Percentiles rank a stretch among this genome's conserved stretches.
phyloP scores from a whole-genome alignment of 2,329 filamentous ascomycete genomes.

The Epicoccum nigrum region DNA sequence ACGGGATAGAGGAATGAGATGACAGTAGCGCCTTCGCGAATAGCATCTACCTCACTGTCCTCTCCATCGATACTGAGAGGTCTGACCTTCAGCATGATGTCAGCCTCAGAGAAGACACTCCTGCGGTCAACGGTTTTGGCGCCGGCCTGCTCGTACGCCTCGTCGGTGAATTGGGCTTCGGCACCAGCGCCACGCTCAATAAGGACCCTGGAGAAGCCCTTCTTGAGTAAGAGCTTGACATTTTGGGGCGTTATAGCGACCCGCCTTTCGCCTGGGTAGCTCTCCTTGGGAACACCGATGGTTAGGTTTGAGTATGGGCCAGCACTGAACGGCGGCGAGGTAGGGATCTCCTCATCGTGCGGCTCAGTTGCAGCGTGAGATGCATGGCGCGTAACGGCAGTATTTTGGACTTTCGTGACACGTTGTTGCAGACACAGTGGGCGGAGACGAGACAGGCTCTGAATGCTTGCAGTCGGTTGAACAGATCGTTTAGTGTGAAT shows the following conservation, averaged over 20 bases:
- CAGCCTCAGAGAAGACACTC: constrained; percentile 73
- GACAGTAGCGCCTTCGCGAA: constrained; percentile 73
- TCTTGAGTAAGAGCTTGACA: constrained; percentile 80
- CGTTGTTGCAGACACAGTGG: constrained; percentile 41
- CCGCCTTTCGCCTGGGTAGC: constrained; percentile 77
- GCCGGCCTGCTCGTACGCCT: constrained; percentile 77
- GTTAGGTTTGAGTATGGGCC: constrained; percentile 73
- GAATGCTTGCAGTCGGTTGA: constrained; percentile 24
- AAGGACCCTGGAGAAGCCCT: constrained; percentile 78
- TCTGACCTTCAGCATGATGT: constrained; percentile 85
- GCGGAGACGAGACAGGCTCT: constrained; percentile 34
- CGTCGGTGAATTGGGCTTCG: constrained; percentile 77
- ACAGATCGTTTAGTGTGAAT: constrained; percentile 21
- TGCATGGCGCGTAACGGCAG: constrained; percentile 39
- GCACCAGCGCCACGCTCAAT: constrained; percentile 82
- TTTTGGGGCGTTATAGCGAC: constrained; percentile 87
- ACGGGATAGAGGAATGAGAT: constrained; percentile 84
- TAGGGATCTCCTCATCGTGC: constrained; percentile 46
- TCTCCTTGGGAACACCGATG: constrained; percentile 80
- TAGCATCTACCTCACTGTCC: constrained; percentile 69
- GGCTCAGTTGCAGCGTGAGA: constrained; percentile 41
- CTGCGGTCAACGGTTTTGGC: constrained; percentile 74
- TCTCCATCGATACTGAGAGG: constrained; percentile 66
- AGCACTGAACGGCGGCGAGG: constrained; percentile 44
- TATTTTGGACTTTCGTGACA: constrained; percentile 27